Evolutionary conservation across 768 basidiomycete species (phyloP).

Genomic region (Kwoniella mangroviensis): DNA sequence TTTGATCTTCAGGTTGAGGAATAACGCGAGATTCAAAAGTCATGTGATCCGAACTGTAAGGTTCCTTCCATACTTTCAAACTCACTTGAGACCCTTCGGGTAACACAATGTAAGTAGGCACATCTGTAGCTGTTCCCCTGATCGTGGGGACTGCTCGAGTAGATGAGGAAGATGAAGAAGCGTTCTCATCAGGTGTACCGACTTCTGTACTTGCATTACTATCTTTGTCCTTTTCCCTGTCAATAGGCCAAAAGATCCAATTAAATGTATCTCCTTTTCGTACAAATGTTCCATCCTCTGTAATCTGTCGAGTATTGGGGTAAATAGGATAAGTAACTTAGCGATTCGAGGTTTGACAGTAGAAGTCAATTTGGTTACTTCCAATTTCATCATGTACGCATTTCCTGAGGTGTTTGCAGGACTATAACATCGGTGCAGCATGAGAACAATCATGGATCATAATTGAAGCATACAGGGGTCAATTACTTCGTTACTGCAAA

Average conservation of each 20-base stretch:
- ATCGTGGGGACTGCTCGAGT: background rate
- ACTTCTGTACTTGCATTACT: background rate
- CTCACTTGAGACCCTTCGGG: background rate
- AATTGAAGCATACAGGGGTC: no score
- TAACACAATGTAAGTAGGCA: background rate
- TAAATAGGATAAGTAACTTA: background rate
- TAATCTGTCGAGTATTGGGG: background rate
- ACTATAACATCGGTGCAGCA: no score
- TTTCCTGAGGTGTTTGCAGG: no score
- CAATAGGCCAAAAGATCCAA: background rate
- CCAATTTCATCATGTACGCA: no score
- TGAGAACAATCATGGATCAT: no score
- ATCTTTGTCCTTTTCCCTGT: no score
- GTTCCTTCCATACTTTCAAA: conserved; percentile 3
- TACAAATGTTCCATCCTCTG: background rate
- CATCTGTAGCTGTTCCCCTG: background rate
- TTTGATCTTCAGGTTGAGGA: background rate
- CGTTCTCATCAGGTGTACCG: background rate
- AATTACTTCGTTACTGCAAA: no score
- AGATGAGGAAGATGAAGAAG: background rate
- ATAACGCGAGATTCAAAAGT: background rate
- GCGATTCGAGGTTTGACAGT: background rate
- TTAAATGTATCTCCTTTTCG: background rate
- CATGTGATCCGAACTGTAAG: background rate
- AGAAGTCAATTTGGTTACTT: background rate